Percentiles rank a stretch among this genome's conserved stretches.
Evolutionary conservation across 805 yeast species (phyloP).

Genomic region (Pichia heedii): DNA sequence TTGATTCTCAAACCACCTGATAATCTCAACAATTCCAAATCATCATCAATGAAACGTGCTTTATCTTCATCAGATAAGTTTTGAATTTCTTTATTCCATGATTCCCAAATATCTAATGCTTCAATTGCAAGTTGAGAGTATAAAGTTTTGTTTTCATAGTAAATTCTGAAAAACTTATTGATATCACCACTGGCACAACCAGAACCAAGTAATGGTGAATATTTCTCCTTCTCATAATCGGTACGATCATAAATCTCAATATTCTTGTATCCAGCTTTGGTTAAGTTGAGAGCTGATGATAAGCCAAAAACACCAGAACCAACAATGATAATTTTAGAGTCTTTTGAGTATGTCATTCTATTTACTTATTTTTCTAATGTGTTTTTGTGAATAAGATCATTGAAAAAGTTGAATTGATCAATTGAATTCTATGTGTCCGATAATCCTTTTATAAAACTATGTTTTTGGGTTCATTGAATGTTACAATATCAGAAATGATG

Average conservation of each 20-base stretch:
- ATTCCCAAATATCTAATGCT: constrained; percentile 12
- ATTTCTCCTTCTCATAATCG: constrained; percentile 10
- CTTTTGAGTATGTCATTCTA: constrained; percentile 5
- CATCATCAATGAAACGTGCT: constrained; percentile 13
- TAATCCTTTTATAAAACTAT: too few relatives aligned
- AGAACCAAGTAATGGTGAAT: constrained; percentile 11
- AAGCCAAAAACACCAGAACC: constrained; percentile 48
- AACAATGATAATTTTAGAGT: constrained; percentile 23
- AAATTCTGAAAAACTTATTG: constrained; percentile 15
- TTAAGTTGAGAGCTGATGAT: constrained; percentile 28
- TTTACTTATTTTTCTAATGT: not conserved
- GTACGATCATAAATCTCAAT: constrained; percentile 13
- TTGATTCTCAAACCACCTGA: constrained; percentile 11
- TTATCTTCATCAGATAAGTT: constrained; percentile 10
- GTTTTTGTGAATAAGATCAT: too few relatives aligned
- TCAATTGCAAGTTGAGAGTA: constrained; percentile 15
- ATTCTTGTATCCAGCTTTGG: constrained; percentile 12
- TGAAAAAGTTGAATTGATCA: too few relatives aligned
- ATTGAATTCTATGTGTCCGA: too few relatives aligned
- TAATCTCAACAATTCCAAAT: constrained; percentile 9
- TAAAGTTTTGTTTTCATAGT: constrained; percentile 11
- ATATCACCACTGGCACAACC: constrained; percentile 17
- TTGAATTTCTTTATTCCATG: constrained; percentile 13
- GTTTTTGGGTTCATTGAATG: too few relatives aligned
- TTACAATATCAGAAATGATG: too few relatives aligned